Evolutionary conservation across 257 asterid genomes (phyloP).

Genomic region (Jacaranda copaia): DNA sequence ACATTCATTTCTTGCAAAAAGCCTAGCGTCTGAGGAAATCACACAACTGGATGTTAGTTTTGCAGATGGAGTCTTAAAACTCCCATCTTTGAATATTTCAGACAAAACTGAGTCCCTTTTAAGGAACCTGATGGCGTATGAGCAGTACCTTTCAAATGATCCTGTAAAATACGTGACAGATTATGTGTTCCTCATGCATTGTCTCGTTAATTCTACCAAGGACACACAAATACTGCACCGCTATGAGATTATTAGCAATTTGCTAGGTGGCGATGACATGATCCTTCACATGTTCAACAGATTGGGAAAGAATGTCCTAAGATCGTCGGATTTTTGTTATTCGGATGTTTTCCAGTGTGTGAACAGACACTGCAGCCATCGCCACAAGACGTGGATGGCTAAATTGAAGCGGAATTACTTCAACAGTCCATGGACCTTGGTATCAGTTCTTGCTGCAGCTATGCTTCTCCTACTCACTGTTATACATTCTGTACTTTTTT

Average conservation of each 20-base stretch:
- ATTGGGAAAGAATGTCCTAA: no score
- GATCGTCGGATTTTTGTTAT: neutral
- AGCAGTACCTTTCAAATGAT: neutral
- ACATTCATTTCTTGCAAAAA: slow-evolving; percentile 50
- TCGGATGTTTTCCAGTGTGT: neutral
- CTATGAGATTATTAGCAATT: slow-evolving; percentile 4
- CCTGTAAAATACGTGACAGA: slow-evolving; percentile 17
- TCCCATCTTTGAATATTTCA: neutral
- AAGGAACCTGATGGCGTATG: slow-evolving; percentile 23
- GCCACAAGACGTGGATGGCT: slow-evolving; percentile 13
- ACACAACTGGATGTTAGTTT: neutral
- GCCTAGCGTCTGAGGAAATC: neutral
- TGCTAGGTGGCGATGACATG: slow-evolving; percentile 17
- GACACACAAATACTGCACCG: slow-evolving; percentile 17
- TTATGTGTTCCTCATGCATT: slow-evolving; percentile 3
- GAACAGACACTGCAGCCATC: slow-evolving; percentile 1
- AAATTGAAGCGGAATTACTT: slow-evolving; percentile 12
- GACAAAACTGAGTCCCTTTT: slow-evolving; percentile 24
- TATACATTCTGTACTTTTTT: neutral
- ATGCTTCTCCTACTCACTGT: neutral
- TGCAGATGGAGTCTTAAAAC: neutral
- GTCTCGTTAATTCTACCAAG: slow-evolving; percentile 24
- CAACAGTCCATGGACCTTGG: slow-evolving; percentile 25
- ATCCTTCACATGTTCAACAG: neutral
- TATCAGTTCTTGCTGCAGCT: slow-evolving; percentile 20